phyloP scores from a whole-genome alignment of 768 basidiomycete species.

The Tylopilus vinaceipallidus region DNA sequence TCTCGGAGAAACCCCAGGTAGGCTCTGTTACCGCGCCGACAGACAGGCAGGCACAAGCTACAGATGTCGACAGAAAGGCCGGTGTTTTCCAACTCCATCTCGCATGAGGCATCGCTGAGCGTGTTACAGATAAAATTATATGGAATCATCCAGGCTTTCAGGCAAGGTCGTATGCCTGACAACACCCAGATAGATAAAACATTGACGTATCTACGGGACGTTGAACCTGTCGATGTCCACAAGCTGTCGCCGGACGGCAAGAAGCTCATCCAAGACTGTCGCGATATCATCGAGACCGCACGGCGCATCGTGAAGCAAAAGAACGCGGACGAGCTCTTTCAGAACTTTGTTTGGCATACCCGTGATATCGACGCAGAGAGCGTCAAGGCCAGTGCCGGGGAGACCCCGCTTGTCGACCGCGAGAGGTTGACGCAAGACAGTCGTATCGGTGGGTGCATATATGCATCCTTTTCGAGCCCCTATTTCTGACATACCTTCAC shows the following conservation, averaged over 20 bases:
- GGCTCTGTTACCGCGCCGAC: constrained; percentile 67
- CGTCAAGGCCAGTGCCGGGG: constrained; percentile 41
- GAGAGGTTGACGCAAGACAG: constrained; percentile 57
- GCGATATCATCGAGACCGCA: constrained; percentile 75
- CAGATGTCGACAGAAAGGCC: constrained; percentile 80
- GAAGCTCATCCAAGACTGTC: constrained; percentile 72
- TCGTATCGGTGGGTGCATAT: constrained; percentile 51
- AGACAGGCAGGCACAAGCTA: constrained; percentile 57
- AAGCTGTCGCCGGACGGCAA: constrained; percentile 76
- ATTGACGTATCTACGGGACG: constrained; percentile 61
- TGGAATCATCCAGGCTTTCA: constrained; percentile 78
- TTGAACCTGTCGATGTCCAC: constrained; percentile 57
- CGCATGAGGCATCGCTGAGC: background rate
- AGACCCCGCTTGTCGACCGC: constrained; percentile 48
- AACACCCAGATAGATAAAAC: constrained; percentile 78
- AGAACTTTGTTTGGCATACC: constrained; percentile 87
- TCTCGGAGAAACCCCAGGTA: constrained; percentile 52
- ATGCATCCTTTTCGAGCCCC: background rate
- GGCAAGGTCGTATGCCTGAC: constrained; percentile 73
- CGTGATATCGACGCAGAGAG: constrained; percentile 42
- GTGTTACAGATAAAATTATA: constrained; percentile 59
- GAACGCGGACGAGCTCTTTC: constrained; percentile 89
- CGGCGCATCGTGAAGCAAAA: constrained; percentile 74
- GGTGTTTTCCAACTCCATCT: background rate
- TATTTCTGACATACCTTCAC: constrained; percentile 11